phyloP scores from a whole-genome alignment of 176 grass and related monocot species.

The Carex myosuroides region DNA sequence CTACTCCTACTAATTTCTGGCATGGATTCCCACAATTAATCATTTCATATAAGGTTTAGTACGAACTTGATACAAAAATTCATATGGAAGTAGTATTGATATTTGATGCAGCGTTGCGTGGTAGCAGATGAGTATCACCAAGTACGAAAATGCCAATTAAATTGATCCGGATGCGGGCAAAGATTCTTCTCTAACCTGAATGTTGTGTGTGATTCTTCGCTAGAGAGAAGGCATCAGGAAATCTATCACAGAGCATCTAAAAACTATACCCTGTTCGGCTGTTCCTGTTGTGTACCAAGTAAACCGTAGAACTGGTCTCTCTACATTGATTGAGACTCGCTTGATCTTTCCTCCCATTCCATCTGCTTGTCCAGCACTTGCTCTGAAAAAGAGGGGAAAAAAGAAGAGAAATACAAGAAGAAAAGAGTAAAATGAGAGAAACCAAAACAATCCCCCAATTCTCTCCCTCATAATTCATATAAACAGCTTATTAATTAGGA shows the following conservation, averaged over 20 bases:
- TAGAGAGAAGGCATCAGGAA: background rate
- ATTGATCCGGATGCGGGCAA: background rate
- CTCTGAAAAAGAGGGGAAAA: background rate
- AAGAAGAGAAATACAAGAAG: background rate
- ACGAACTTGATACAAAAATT: no score
- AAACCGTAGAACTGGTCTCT: slow-evolving; percentile 4
- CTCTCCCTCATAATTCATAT: no score
- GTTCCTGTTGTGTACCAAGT: background rate
- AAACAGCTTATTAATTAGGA: background rate
- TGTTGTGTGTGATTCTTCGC: background rate
- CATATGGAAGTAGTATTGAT: no score
- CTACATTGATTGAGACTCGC: background rate
- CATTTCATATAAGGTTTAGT: no score
- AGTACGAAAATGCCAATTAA: background rate
- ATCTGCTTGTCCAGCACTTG: background rate
- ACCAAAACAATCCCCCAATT: no score
- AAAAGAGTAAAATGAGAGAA: background rate
- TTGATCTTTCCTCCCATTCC: background rate
- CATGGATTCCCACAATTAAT: no score
- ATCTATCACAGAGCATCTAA: background rate
- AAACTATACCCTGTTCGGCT: no score
- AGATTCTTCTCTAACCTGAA: background rate
- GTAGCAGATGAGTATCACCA: no score
- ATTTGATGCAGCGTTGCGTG: no score
- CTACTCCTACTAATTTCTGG: no score